Evolutionary conservation across 1,139 yeast genomes (phyloP), one percentile per base, ranked within the genome.

Genomic region (Diutina catenulata): DNA sequence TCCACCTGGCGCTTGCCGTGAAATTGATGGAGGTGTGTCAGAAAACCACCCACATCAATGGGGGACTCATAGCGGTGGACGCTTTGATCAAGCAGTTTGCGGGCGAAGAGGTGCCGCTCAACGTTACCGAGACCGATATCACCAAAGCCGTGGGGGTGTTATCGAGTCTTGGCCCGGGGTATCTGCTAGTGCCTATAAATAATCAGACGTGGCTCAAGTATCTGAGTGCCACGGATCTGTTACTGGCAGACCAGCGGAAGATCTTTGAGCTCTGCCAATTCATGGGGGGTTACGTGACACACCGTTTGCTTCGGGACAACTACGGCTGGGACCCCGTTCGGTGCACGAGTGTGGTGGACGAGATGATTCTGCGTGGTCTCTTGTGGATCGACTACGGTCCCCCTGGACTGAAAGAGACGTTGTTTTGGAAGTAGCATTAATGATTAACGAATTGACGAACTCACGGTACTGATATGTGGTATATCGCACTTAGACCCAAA

Each of bases 281-380:
- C 38, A 73, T 76, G 45, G 74, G 91, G 20, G 72, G 73, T 0
- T 82, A 64, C 50, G 87, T 84, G 1, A 73, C 87, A 2, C 63
- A 67, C 16, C 58, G 76, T 5, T 56, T 86, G 38, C 56, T 88
- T 38, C 56, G 67, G 11, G 95, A 80, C 50, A 87, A 87, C 49
- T 70, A 76, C 43, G 68, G 67, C 2, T 87, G 97, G 97, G 75
- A 71, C 40, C 53, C 53, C 9, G 62, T 70, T 2, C 61, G 95
- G 40, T 70, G 84, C 41, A 66, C 68, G 45, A 60, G 77, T 0
- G 81, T 78, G 9, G 55, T 88, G 15, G 79, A 81, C 37, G 93
- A 82, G 42, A 78, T 87, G 84, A 80, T 86, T 3, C 67, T 80
- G 51, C 71, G 70, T 38, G 95, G 96, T 9, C 63, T 84, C 37